Evolutionary conservation across 1,139 yeast genomes (phyloP).

Genomic region (Hyphopichia fennica): DNA sequence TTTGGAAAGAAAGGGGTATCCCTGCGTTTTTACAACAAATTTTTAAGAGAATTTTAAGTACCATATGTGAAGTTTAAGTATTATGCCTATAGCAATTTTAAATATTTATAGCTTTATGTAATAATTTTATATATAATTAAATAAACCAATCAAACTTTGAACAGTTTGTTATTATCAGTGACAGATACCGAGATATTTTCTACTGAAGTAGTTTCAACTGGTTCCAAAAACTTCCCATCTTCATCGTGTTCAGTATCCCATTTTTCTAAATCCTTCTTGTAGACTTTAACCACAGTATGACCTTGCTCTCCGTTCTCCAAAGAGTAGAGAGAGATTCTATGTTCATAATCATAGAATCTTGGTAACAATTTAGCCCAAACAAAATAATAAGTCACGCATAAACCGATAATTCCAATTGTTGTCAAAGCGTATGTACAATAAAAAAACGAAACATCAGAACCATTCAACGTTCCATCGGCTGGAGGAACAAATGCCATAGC

Average conservation of each 20-base stretch:
- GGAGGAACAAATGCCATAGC: slow-evolving; percentile 45
- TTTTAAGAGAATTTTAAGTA: too few species aligned
- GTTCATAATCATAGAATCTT: slow-evolving; percentile 28
- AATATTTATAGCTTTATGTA: too few species aligned
- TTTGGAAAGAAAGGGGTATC: too few species aligned
- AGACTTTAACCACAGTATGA: slow-evolving; percentile 38
- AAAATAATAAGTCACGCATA: slow-evolving; percentile 32
- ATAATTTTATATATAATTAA: too few species aligned
- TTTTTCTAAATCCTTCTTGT: slow-evolving; percentile 23
- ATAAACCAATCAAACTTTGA: too few species aligned
- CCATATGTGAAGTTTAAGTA: too few species aligned
- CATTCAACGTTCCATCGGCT: slow-evolving; percentile 26
- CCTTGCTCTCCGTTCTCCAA: slow-evolving; percentile 41
- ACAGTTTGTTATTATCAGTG: too few species aligned
- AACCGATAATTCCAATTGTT: slow-evolving; percentile 27
- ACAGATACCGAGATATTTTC: not conserved
- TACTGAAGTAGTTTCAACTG: not conserved
- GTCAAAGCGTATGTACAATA: slow-evolving; percentile 27
- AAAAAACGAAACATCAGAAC: slow-evolving; percentile 36
- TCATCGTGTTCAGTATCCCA: slow-evolving; percentile 31
- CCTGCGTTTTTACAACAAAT: too few species aligned
- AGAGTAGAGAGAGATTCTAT: slow-evolving; percentile 27
- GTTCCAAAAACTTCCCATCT: slow-evolving; percentile 8
- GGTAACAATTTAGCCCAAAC: slow-evolving; percentile 41
- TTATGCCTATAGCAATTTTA: too few species aligned